phyloP scores from a whole-genome alignment of 768 basidiomycete genomes.

The Lentinus brumalis region DNA sequence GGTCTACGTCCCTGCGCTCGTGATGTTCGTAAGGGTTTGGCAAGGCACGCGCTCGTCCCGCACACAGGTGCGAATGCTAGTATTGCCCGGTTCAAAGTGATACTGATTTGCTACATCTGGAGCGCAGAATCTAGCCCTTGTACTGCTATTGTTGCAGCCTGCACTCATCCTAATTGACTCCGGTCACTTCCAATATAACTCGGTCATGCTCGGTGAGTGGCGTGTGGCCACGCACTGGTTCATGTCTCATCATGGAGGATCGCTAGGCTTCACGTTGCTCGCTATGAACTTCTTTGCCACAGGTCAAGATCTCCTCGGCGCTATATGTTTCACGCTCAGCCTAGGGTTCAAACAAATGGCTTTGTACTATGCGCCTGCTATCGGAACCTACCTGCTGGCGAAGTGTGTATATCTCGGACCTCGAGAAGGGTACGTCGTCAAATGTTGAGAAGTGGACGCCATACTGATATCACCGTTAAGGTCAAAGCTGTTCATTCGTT shows the following conservation, averaged over 20 bases:
- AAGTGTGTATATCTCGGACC: constrained; percentile 87
- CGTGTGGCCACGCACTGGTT: neutral
- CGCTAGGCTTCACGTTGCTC: constrained; percentile 65
- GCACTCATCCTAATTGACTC: constrained; percentile 83
- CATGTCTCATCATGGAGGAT: neutral
- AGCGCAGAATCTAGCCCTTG: constrained; percentile 60
- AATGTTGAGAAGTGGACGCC: neutral
- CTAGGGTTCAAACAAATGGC: constrained; percentile 97
- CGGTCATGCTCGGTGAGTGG: constrained; percentile 79
- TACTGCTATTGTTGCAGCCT: constrained; percentile 81
- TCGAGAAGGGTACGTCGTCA: constrained; percentile 58
- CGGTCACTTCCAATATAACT: constrained; percentile 96
- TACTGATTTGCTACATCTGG: neutral
- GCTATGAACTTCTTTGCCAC: constrained; percentile 69
- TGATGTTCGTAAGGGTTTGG: constrained; percentile 68
- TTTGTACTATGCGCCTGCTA: constrained; percentile 88
- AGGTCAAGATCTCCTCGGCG: constrained; percentile 73
- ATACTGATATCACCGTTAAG: constrained; percentile 13
- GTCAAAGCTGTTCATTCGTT: constrained; percentile 59
- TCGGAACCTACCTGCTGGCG: constrained; percentile 88
- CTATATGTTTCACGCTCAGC: constrained; percentile 79
- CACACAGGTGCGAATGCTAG: constrained; percentile 60
- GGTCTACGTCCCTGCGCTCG: constrained; percentile 74
- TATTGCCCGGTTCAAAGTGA: neutral
- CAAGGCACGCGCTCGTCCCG: constrained; percentile 69